These are phyloP conservation scores for Xylaria polymorpha DNA, from an alignment of 2,329 filamentous ascomycete species.

Conservation along the genomic window DNA sequence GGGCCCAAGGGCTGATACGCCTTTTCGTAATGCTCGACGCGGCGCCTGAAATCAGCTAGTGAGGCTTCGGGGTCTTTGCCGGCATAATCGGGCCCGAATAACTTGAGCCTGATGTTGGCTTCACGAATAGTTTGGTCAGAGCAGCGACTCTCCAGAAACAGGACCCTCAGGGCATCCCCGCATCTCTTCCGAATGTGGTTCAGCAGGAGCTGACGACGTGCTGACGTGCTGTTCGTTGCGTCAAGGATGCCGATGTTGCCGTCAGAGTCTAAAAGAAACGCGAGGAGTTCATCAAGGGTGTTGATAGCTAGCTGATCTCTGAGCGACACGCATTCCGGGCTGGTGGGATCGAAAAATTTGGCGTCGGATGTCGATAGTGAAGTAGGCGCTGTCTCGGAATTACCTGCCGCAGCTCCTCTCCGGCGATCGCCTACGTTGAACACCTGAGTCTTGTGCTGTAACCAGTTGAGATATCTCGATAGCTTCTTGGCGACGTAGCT, in stretches of 20 bases:
- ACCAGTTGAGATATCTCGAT: slow-evolving; percentile 31
- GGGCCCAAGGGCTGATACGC: slow-evolving; percentile 35
- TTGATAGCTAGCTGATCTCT: slow-evolving; percentile 34
- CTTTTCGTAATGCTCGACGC: slow-evolving; percentile 31
- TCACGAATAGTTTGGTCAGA: slow-evolving; percentile 26
- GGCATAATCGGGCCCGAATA: slow-evolving; percentile 31
- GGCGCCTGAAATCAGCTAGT: slow-evolving; percentile 30
- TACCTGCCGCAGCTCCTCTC: slow-evolving; percentile 18
- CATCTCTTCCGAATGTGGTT: slow-evolving; percentile 19
- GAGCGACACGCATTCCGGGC: slow-evolving; percentile 29
- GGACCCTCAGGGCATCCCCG: slow-evolving; percentile 17
- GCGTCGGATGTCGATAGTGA: slow-evolving; percentile 24
- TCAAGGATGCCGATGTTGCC: slow-evolving; percentile 35
- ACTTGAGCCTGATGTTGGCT: slow-evolving; percentile 34
- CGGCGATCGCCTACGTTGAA: slow-evolving; percentile 36
- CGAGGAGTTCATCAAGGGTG: slow-evolving; percentile 31
- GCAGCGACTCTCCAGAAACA: slow-evolving; percentile 35
- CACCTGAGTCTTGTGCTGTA: slow-evolving; percentile 32
- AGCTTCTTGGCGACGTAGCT: slow-evolving; percentile 37
- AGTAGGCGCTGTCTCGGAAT: slow-evolving; percentile 10
- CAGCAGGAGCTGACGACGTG: slow-evolving; percentile 32
- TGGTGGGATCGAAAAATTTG: slow-evolving; percentile 33
- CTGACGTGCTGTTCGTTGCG: slow-evolving; percentile 33
- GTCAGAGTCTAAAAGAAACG: slow-evolving; percentile 22
- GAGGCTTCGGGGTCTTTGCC: slow-evolving; percentile 34